Conservation (phyloP, 768 basidiomycete species). For the Crepidotus variabilis region DNA sequence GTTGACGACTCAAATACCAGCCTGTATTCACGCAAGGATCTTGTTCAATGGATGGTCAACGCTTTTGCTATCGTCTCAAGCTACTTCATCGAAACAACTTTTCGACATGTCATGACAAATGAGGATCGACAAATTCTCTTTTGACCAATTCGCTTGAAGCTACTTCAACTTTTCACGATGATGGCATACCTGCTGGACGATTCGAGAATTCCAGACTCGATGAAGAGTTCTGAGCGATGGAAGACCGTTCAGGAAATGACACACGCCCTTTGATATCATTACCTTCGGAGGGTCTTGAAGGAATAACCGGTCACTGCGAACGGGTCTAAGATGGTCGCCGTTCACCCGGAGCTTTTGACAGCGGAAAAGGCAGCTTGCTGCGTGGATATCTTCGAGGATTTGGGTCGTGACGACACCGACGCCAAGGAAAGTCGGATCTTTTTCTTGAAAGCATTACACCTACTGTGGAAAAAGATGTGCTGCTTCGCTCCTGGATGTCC, state of each 20-base stretch:
- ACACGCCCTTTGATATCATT: neutral
- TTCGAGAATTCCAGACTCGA: neutral
- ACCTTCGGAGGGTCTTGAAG: no score
- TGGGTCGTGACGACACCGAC: neutral
- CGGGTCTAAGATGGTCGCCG: no score
- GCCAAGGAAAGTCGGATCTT: neutral
- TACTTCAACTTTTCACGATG: neutral
- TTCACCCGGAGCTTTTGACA: no score
- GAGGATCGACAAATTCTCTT: neutral
- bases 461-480: neutral
- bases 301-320: neutral
- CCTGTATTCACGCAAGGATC: neutral
- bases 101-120: neutral
- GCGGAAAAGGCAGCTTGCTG: no score
- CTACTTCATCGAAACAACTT: neutral
- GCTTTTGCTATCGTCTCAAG: neutral
- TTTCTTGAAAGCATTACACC: neutral
- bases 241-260: neutral
- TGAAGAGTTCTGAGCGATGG: neutral
- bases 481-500: neutral
- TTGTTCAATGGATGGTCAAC: neutral
- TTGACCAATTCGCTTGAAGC: neutral
- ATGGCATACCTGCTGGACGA: neutral
- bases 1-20: neutral
- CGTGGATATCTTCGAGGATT: no score